Conservation (phyloP, 192 early-diverging fungal species). For the Coemansia furcata region DNA sequence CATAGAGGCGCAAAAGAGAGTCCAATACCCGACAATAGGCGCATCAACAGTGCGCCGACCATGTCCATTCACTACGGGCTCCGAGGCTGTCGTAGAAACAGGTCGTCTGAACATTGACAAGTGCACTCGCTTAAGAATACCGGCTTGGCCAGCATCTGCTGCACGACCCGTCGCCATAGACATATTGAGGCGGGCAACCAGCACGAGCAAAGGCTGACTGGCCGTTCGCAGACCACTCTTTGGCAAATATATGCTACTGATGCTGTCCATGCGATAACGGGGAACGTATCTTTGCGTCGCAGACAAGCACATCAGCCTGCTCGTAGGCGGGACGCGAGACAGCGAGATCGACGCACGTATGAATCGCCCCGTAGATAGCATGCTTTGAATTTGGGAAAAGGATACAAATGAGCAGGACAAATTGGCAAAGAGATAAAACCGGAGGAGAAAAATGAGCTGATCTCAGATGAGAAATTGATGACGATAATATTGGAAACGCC, state of each 20-base stretch:
- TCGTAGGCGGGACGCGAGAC: background rate
- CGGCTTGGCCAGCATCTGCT: background rate
- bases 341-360: background rate
- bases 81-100: background rate
- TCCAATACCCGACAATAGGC: conserved; percentile 90
- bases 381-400: background rate
- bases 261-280: background rate
- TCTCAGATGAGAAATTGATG: background rate
- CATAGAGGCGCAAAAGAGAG: conserved; percentile 80
- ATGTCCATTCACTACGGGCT: background rate
- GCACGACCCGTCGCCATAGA: background rate
- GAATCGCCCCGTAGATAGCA: background rate
- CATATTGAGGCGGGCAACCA: background rate
- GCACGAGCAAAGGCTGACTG: background rate
- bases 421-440: background rate
- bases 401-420: background rate
- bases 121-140: background rate
- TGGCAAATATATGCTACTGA: background rate
- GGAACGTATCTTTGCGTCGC: background rate
- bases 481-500: background rate
- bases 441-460: background rate
- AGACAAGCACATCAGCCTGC: background rate
- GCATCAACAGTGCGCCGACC: conserved; percentile 28
- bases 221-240: background rate
- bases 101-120: background rate